Evolutionary conservation across 495 filamentous ascomycete genomes (phyloP).

Genomic region (Aspergillus conjunctus): DNA sequence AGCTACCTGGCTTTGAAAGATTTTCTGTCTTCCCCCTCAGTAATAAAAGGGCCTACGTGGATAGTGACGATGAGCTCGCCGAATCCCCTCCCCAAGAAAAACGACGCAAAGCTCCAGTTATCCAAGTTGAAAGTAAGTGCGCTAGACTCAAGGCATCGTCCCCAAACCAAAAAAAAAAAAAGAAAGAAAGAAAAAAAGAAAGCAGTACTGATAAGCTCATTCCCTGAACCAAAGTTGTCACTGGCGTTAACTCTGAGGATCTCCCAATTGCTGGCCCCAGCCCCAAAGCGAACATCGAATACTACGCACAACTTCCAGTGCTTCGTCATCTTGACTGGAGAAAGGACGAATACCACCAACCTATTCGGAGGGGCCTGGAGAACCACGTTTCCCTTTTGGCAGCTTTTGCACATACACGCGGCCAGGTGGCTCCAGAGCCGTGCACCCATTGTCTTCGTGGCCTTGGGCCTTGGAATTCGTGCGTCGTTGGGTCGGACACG

Average conservation of each 20-base stretch:
- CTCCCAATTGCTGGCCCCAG: constrained; percentile 4
- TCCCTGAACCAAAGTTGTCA: neutral
- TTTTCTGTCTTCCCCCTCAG: no score
- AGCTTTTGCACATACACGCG: constrained; percentile 18
- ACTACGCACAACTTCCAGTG: constrained; percentile 7
- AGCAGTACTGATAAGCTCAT: neutral
- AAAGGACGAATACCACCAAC: constrained; percentile 5
- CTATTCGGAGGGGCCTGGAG: constrained; percentile 9
- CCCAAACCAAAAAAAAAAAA: no score
- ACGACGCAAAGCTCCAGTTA: no score
- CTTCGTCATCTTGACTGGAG: constrained; percentile 17
- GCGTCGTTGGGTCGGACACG: constrained; percentile 11
- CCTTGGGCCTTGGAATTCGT: constrained; percentile 12
- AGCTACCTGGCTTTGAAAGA: no score
- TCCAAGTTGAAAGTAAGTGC: no score
- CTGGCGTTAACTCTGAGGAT: constrained; percentile 3
- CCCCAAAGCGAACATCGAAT: neutral
- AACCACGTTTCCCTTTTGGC: neutral
- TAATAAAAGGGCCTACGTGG: no score
- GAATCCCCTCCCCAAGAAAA: no score
- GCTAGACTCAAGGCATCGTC: no score
- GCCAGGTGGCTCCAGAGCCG: constrained; percentile 2
- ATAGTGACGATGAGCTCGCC: no score
- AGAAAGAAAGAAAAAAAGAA: no score
- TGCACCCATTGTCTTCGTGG: constrained; percentile 3